Conservation (phyloP, 78 protist species). For the Reticulomyxa filosa region DNA sequence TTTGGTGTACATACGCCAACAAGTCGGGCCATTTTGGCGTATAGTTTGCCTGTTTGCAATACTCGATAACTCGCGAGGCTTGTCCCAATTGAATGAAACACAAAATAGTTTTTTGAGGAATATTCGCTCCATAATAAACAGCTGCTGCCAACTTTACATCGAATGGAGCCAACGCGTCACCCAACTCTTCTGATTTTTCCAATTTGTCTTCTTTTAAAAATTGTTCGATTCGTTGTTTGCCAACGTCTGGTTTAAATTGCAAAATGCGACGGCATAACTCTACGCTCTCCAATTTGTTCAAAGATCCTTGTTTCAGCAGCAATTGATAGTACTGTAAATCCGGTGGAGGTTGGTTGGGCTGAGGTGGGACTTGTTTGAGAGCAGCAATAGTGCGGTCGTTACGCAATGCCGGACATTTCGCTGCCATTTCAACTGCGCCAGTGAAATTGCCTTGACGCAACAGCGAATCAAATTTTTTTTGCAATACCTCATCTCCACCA, state of each 20-base stretch:
- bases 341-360: too few relatives aligned
- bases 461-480: conserved; percentile 49
- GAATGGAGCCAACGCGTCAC: conserved; percentile 57
- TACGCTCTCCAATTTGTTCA: conserved; percentile 74
- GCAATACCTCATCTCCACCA: too few relatives aligned
- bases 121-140: conserved; percentile 59
- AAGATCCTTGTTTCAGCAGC: conserved; percentile 22
- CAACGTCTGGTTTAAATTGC: conserved; percentile 18
- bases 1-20: conserved; percentile 32
- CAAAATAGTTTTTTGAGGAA: conserved; percentile 60
- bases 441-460: conserved; percentile 33
- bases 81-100: conserved; percentile 65
- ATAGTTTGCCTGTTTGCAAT: conserved; percentile 58
- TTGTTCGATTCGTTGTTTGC: conserved; percentile 24
- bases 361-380: conserved; percentile 55
- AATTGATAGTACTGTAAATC: neutral
- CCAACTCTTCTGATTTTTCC: conserved; percentile 88
- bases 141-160: conserved; percentile 54
- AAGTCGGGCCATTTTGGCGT: conserved; percentile 31
- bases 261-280: conserved; percentile 82
- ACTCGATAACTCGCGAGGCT: too few relatives aligned
- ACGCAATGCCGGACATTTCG: conserved; percentile 62
- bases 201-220: conserved; percentile 87
- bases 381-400: conserved; percentile 64
- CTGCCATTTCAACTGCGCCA: conserved; percentile 81